Evolutionary conservation across 1,284 basidiomycete species (phyloP).

Genomic region (Cronartium quercuum): DNA sequence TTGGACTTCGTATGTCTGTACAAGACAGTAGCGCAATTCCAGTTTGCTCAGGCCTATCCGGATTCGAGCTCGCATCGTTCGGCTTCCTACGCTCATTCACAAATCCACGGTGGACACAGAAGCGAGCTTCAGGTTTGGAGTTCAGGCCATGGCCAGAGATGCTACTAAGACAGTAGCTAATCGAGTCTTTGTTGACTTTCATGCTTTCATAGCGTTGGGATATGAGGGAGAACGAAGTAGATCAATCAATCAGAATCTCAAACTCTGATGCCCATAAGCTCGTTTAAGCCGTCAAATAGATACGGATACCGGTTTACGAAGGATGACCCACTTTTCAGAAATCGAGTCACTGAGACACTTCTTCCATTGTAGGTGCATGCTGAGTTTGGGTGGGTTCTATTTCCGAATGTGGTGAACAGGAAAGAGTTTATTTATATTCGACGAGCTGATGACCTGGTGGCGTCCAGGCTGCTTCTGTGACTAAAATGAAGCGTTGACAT

Average conservation of each 20-base stretch:
- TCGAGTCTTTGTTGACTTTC: slow-evolving; percentile 24
- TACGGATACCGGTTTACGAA: not conserved
- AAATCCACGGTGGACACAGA: slow-evolving; percentile 28
- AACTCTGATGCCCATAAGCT: not conserved
- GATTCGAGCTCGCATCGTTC: not conserved
- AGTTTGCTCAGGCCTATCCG: not conserved
- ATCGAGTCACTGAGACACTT: not conserved
- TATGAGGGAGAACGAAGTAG: too few relatives aligned
- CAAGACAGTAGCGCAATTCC: not conserved
- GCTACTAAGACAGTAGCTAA: slow-evolving; percentile 24
- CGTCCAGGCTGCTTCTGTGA: too few relatives aligned
- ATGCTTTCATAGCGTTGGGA: too few relatives aligned
- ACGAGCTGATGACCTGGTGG: too few relatives aligned
- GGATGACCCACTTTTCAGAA: not conserved
- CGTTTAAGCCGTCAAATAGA: not conserved
- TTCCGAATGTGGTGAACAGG: too few relatives aligned
- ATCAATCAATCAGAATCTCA: too few relatives aligned
- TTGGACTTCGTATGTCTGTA: slow-evolving; percentile 24
- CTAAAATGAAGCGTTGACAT: too few relatives aligned
- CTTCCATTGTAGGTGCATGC: too few relatives aligned
- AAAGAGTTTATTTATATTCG: too few relatives aligned
- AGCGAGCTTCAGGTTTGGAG: slow-evolving; percentile 4
- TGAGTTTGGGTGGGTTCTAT: too few relatives aligned
- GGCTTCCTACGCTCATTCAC: slow-evolving; percentile 13
- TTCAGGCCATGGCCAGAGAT: not conserved